A percentile compares a stretch with the other conserved stretches of the same genome.
phyloP scores from a whole-genome alignment of 768 basidiomycete species.

The Naganishia randhawae region DNA sequence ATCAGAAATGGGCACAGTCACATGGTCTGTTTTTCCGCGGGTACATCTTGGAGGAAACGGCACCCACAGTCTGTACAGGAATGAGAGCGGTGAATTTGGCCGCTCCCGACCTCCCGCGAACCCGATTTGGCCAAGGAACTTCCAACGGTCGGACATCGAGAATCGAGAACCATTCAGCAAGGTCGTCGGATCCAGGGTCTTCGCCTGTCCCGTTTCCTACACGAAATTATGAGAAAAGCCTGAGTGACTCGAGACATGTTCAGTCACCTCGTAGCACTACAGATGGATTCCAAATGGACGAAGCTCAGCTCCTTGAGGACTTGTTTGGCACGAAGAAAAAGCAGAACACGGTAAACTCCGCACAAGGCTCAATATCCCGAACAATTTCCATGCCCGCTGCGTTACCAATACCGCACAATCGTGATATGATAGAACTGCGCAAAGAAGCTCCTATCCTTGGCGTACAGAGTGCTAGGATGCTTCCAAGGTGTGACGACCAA shows the following conservation, averaged over 20 bases:
- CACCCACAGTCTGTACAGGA: conserved; percentile 7
- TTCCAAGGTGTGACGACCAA: background rate
- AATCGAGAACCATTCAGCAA: background rate
- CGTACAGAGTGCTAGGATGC: background rate
- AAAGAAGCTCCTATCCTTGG: background rate
- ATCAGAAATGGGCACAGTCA: conserved; percentile 12
- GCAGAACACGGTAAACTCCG: background rate
- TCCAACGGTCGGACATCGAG: background rate
- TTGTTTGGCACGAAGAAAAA: conserved; percentile 4
- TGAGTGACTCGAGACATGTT: background rate
- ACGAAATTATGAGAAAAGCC: background rate
- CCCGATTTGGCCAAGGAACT: background rate
- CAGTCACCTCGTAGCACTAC: conserved; percentile 8
- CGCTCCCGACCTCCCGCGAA: background rate
- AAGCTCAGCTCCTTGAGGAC: conserved; percentile 1
- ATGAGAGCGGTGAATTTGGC: background rate
- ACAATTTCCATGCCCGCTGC: background rate
- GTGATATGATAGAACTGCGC: conserved; percentile 1
- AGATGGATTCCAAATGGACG: conserved; percentile 1
- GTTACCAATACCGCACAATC: background rate
- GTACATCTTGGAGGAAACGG: conserved; percentile 10
- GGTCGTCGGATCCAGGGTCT: background rate
- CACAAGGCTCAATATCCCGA: background rate
- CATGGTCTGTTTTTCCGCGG: conserved; percentile 13
- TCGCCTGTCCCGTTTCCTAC: background rate